phyloP scores from a whole-genome alignment of 108 stramenopile genomes.

The Cyclotella choctawhatcheeana region DNA sequence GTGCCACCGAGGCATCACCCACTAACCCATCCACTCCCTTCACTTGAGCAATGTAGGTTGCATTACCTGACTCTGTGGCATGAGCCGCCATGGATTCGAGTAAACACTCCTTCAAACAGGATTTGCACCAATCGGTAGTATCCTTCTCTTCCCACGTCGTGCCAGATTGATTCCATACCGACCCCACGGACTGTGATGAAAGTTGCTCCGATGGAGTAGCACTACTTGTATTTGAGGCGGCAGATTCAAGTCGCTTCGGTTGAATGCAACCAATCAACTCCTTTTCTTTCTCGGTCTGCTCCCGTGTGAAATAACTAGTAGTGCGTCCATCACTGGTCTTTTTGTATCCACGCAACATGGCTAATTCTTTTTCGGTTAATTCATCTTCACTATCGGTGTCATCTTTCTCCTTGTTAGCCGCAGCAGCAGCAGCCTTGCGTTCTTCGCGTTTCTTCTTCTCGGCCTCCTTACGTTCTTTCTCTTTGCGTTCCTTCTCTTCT shows the following conservation, averaged over 20 bases:
- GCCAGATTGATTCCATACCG: slow-evolving; percentile 93
- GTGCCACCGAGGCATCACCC: slow-evolving; percentile 95
- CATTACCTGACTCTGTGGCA: slow-evolving; percentile 4
- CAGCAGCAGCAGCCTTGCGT: slow-evolving; percentile 23
- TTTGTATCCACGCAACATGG: slow-evolving; percentile 90
- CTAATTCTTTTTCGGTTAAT: slow-evolving; percentile 73
- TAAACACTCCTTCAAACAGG: slow-evolving; percentile 54
- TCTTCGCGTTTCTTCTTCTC: slow-evolving; percentile 49
- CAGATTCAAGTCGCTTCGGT: slow-evolving; percentile 79
- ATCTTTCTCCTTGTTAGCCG: slow-evolving; percentile 35
- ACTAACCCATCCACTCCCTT: slow-evolving; percentile 69
- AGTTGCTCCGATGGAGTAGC: slow-evolving; percentile 8
- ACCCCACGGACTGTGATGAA: slow-evolving; percentile 35
- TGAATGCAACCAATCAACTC: slow-evolving; percentile 88
- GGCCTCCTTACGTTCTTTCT: slow-evolving; percentile 51
- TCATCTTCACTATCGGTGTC: slow-evolving; percentile 67
- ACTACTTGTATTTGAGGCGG: slow-evolving; percentile 1
- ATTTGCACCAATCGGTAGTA: slow-evolving; percentile 79
- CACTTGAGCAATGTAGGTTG: slow-evolving; percentile 42
- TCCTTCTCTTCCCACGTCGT: slow-evolving; percentile 96
- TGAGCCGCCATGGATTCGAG: slow-evolving; percentile 50
- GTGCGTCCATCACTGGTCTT: slow-evolving; percentile 91
- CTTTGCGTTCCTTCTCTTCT: slow-evolving; percentile 54
- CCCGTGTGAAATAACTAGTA: slow-evolving; percentile 95
- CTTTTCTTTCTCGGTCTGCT: slow-evolving; percentile 90